These are phyloP conservation scores for Solidago caesia DNA, from an alignment of 129 eudicot genomes.

Conservation along the genomic window DNA sequence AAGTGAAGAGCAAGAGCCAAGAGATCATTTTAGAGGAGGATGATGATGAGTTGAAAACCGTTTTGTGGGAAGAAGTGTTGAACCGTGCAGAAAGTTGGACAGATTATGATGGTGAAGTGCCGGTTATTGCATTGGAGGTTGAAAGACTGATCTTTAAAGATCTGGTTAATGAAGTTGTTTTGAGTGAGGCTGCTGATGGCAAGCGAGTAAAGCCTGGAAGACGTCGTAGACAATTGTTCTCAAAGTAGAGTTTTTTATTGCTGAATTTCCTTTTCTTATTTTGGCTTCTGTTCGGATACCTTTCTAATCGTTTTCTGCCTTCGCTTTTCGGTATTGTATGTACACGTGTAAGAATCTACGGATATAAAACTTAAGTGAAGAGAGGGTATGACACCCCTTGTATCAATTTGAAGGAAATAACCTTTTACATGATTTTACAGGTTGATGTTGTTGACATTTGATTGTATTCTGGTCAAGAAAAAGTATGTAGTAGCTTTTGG, in stretches of 20 bases:
- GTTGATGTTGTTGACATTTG: background rate
- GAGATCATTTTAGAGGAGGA: slow-evolving; percentile 52
- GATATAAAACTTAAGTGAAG: slow-evolving; percentile 10
- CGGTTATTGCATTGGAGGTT: slow-evolving; percentile 69
- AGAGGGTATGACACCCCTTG: slow-evolving; percentile 14
- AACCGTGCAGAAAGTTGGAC: slow-evolving; percentile 63
- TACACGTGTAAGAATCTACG: slow-evolving; percentile 34
- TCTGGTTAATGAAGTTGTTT: slow-evolving; percentile 71
- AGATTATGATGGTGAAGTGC: slow-evolving; percentile 50
- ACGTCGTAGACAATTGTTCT: slow-evolving; percentile 59
- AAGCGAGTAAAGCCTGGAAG: slow-evolving; percentile 43
- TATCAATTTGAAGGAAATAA: slow-evolving; percentile 28
- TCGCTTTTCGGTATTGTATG: slow-evolving; percentile 25
- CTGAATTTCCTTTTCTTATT: slow-evolving; percentile 18
- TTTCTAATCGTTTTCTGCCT: slow-evolving; percentile 19
- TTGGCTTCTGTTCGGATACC: slow-evolving; percentile 21
- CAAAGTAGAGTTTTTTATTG: slow-evolving; percentile 40
- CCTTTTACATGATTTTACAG: slow-evolving; percentile 24
- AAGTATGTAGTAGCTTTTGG: background rate
- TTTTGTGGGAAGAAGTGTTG: slow-evolving; percentile 71
- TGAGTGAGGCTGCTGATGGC: slow-evolving; percentile 63
- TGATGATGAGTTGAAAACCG: slow-evolving; percentile 53
- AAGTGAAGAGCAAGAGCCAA: slow-evolving; percentile 36
- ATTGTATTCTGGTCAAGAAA: background rate
- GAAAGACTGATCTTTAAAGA: slow-evolving; percentile 85